Evolutionary conservation across 331 rosid genomes (phyloP).

Genomic region (Malus hybrid): DNA sequence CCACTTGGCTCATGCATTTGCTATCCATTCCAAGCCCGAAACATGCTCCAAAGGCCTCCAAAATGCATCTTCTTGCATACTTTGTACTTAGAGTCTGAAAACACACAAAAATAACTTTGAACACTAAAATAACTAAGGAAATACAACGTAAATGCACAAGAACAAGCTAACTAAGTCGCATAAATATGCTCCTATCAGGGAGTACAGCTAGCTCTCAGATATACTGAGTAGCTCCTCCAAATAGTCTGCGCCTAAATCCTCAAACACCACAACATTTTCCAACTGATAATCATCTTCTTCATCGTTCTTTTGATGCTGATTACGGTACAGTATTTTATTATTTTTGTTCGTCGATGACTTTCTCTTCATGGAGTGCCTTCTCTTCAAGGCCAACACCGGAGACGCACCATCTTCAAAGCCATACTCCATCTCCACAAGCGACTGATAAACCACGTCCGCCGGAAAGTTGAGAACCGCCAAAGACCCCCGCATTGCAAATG

Average conservation of each 20-base stretch:
- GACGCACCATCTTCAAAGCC: conserved; percentile 22
- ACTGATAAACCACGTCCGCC: conserved; percentile 14
- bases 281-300: neutral
- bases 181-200: no score
- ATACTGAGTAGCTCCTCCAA: conserved; percentile 40
- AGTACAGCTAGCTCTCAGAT: neutral
- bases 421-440: conserved; percentile 37
- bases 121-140: no score
- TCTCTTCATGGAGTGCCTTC: conserved; percentile 32
- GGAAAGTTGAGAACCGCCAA: conserved; percentile 48
- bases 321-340: neutral
- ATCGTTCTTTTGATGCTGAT: neutral
- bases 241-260: conserved; percentile 47
- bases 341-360: conserved; percentile 7
- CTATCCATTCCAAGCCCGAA: no score
- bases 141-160: no score
- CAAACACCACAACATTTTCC: conserved; percentile 15
- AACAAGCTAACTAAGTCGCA: no score
- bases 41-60: no score
- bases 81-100: no score
- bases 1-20: no score
- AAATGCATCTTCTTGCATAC: no score
- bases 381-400: conserved; percentile 49
- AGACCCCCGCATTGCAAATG: conserved; percentile 45
- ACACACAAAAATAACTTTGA: no score